These are phyloP conservation scores for Panus rudis DNA, from an alignment of 768 basidiomycete species.

Conservation along the genomic window DNA sequence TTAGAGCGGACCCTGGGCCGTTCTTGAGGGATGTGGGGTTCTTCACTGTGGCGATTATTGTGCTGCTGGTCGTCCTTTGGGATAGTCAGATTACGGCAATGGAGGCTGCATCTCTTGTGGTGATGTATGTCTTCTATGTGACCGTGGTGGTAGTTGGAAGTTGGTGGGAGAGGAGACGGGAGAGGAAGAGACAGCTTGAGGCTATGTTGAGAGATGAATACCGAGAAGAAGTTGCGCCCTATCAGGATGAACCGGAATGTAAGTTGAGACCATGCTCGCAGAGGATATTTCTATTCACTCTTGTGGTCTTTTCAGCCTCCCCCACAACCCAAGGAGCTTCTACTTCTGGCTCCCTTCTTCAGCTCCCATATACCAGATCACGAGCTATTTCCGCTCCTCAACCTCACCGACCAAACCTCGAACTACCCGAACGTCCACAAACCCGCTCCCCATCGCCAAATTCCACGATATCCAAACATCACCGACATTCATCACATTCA, in stretches of 20 bases:
- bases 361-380: constrained; percentile 15
- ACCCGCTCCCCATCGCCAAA: constrained; percentile 47
- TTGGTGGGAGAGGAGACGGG: constrained; percentile 64
- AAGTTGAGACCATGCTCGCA: constrained; percentile 17
- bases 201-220: constrained; percentile 54
- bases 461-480: constrained; percentile 14
- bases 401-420: constrained; percentile 30
- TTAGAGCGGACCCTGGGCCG: constrained; percentile 69
- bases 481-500: background rate
- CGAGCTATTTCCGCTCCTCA: constrained; percentile 33
- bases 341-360: constrained; percentile 27
- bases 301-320: constrained; percentile 3
- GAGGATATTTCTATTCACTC: constrained; percentile 7
- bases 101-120: constrained; percentile 71
- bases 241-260: constrained; percentile 47
- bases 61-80: constrained; percentile 70
- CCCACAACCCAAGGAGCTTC: constrained; percentile 6
- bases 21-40: constrained; percentile 95
- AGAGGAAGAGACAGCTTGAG: constrained; percentile 40
- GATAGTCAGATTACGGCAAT: constrained; percentile 65
- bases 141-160: constrained; percentile 63
- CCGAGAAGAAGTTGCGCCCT: constrained; percentile 36
- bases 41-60: constrained; percentile 75
- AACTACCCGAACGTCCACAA: constrained; percentile 35
- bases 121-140: constrained; percentile 74